A percentile compares a stretch with the other conserved stretches of the same genome.
Conservation (phyloP, 495 filamentous ascomycete species). For the Choiromyces venosus region DNA sequence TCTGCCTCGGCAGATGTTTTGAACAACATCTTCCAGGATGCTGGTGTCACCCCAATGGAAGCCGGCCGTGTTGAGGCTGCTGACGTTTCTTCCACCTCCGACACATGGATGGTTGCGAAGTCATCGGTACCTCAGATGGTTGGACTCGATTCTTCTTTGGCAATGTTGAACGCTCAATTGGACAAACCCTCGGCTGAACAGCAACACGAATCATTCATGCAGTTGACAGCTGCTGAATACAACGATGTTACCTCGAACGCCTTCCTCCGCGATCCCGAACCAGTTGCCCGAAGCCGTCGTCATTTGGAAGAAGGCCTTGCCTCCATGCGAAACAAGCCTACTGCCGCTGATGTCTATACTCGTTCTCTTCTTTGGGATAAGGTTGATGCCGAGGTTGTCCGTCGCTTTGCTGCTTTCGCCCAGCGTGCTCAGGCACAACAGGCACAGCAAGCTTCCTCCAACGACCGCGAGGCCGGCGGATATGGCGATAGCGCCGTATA, state of each 20-base stretch:
- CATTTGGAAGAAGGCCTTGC: constrained; percentile 80
- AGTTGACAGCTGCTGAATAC: constrained; percentile 79
- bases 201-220: constrained; percentile 82
- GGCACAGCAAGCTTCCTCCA: constrained; percentile 37
- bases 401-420: constrained; percentile 84
- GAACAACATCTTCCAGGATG: constrained; percentile 79
- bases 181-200: constrained; percentile 71
- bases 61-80: constrained; percentile 37
- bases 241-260: constrained; percentile 72
- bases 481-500: constrained; percentile 39
- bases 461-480: constrained; percentile 34
- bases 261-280: constrained; percentile 53
- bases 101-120: constrained; percentile 40
- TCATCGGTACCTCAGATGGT: constrained; percentile 41
- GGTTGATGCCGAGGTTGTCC: constrained; percentile 84
- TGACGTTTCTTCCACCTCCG: constrained; percentile 32
- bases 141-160: constrained; percentile 41
- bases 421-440: constrained; percentile 41
- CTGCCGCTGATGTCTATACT: constrained; percentile 82
- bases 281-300: constrained; percentile 52
- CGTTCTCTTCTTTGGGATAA: constrained; percentile 90
- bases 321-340: constrained; percentile 65
- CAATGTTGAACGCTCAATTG: constrained; percentile 40
- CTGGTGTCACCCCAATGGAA: constrained; percentile 50
- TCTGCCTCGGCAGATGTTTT: constrained; percentile 86